A percentile compares a stretch with the other conserved stretches of the same genome.
Evolutionary conservation across 805 yeast species (phyloP).

Genomic region (Sugiyamaella marilandica): DNA sequence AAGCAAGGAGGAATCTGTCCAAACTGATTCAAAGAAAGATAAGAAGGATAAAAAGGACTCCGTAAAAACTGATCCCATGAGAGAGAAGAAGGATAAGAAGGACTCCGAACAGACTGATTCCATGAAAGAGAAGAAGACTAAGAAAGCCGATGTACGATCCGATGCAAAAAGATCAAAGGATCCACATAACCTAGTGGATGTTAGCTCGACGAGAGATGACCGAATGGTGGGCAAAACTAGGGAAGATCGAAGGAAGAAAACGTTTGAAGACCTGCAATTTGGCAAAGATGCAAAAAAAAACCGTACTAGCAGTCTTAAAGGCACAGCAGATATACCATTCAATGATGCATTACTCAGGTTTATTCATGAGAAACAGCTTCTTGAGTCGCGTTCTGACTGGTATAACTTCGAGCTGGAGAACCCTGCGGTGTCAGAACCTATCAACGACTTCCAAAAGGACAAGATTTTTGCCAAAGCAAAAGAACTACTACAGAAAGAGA

Average conservation of each 20-base stretch:
- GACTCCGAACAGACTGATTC: not conserved
- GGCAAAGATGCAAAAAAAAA: too few species aligned
- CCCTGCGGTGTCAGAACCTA: conserved; percentile 18
- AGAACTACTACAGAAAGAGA: conserved; percentile 62
- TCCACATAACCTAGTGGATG: not conserved
- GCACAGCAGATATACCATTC: not conserved
- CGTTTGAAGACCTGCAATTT: conserved; percentile 18
- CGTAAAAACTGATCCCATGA: not conserved
- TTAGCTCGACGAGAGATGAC: not conserved
- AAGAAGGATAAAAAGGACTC: conserved; percentile 25
- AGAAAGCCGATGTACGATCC: too few species aligned
- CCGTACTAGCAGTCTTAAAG: not conserved
- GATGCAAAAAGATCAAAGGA: too few species aligned
- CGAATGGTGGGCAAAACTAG: not conserved
- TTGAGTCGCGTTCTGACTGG: conserved; percentile 73
- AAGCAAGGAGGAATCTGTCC: conserved; percentile 22
- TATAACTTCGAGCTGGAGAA: conserved; percentile 50
- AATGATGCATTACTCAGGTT: conserved; percentile 5
- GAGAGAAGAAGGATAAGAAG: not conserved
- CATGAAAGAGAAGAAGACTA: not conserved
- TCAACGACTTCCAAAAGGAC: conserved; percentile 46
- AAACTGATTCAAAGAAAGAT: conserved; percentile 22
- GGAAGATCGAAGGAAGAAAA: conserved; percentile 17
- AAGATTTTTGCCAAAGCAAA: conserved; percentile 63
- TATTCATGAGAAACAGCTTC: conserved; percentile 32